phyloP scores from a whole-genome alignment of 2,329 filamentous ascomycete genomes.

The Ceratocystis smalleyi region DNA sequence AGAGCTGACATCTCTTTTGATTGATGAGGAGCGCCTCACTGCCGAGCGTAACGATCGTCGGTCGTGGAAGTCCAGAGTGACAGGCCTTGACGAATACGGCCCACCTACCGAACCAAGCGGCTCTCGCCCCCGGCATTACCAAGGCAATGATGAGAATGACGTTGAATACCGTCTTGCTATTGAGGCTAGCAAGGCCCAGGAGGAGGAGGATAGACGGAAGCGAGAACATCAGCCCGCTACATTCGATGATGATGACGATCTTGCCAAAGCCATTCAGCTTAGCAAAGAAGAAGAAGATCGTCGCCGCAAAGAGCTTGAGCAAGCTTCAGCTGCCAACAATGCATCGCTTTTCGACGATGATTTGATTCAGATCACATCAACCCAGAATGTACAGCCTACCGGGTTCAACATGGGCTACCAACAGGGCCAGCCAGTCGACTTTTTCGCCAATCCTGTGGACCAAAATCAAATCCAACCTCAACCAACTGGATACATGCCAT shows the following conservation, averaged over 20 bases:
- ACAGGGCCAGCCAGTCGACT: conserved; percentile 90
- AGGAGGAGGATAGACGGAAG: conserved; percentile 72
- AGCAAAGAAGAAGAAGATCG: conserved; percentile 91
- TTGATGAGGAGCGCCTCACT: conserved; percentile 85
- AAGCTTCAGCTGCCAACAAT: conserved; percentile 50
- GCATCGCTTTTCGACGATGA: conserved; percentile 79
- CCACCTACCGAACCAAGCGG: conserved; percentile 28
- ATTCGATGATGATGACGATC: conserved; percentile 60
- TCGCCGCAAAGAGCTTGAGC: conserved; percentile 67
- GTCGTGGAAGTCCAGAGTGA: conserved; percentile 92
- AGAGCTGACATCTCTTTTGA: conserved; percentile 77
- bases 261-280: conserved; percentile 86
- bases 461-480: conserved; percentile 60
- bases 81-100: conserved; percentile 71
- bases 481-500: conserved; percentile 54
- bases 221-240: conserved; percentile 44
- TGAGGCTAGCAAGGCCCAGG: conserved; percentile 87
- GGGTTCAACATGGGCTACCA: conserved; percentile 96
- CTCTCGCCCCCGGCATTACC: conserved; percentile 32
- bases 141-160: conserved; percentile 62
- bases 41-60: conserved; percentile 82
- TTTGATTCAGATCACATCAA: conserved; percentile 37
- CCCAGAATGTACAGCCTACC: conserved; percentile 56
- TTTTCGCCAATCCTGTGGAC: conserved; percentile 89
- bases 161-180: conserved; percentile 79